phyloP scores from a whole-genome alignment of 345 rosid genomes.

The Salix brachista region DNA sequence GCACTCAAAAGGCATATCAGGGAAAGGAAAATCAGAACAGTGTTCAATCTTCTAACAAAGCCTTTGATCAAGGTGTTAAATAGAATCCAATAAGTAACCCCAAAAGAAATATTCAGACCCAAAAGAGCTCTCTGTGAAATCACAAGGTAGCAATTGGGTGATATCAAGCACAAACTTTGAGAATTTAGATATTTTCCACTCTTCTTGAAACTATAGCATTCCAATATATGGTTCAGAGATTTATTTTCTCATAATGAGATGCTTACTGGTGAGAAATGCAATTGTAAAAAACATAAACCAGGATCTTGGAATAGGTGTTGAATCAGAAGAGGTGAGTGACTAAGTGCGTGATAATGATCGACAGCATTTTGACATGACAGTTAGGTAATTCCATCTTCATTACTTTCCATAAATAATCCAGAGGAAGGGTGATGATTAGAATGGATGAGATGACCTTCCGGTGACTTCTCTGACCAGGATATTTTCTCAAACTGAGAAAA shows the following conservation, averaged over 20 bases:
- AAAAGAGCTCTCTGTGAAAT: not conserved
- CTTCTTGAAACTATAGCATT: not conserved
- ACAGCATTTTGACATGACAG: not conserved
- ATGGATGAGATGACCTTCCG: not conserved
- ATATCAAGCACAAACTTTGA: not conserved
- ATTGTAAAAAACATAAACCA: not conserved
- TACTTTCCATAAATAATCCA: not conserved
- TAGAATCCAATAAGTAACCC: not conserved
- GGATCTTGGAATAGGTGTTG: not conserved
- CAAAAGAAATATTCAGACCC: not conserved
- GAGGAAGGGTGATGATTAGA: not conserved
- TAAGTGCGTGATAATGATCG: not conserved
- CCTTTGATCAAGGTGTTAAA: not conserved
- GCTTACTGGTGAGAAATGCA: not conserved
- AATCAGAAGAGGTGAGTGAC: not conserved
- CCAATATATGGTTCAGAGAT: not conserved
- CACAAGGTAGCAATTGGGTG: not conserved
- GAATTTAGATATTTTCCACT: not conserved
- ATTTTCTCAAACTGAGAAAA: not conserved
- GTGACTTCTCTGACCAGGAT: not conserved
- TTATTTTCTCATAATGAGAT: not conserved
- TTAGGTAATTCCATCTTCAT: not conserved
- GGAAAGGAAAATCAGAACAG: not conserved
- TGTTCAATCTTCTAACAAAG: not conserved
- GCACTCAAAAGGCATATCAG: not conserved